Percentiles rank a stretch among this genome's conserved stretches.
Conservation (phyloP, 306 rosid species). For the Oxytropis ochrocephala region DNA sequence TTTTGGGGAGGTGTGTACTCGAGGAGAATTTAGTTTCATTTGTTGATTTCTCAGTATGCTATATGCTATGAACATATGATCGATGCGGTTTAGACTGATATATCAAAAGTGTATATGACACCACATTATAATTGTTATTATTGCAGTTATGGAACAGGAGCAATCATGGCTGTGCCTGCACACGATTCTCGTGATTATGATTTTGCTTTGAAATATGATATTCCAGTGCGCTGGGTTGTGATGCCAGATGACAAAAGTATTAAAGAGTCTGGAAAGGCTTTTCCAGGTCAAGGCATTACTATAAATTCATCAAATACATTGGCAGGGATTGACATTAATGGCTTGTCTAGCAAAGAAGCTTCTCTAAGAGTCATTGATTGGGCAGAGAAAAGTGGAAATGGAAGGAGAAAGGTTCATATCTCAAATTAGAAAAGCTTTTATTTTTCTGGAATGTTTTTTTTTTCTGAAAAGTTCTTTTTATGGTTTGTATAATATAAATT, state of each 20-base stretch:
- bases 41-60: constrained; percentile 20
- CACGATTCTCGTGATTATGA: constrained; percentile 90
- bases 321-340: constrained; percentile 69
- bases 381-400: constrained; percentile 82
- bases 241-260: constrained; percentile 47
- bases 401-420: constrained; percentile 70
- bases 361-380: constrained; percentile 67
- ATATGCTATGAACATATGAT: constrained; percentile 10
- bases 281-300: constrained; percentile 65
- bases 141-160: constrained; percentile 95
- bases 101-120: neutral
- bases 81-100: neutral
- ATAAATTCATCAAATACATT: constrained; percentile 57
- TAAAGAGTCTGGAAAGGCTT: constrained; percentile 49
- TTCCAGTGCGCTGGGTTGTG: constrained; percentile 70
- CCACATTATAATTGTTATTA: constrained; percentile 12
- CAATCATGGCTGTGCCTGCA: constrained; percentile 97
- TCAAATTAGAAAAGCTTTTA: constrained; percentile 12
- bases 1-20: constrained; percentile 77
- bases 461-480: neutral
- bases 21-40: neutral
- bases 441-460: neutral
- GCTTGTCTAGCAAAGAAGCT: constrained; percentile 73
- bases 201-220: constrained; percentile 67
- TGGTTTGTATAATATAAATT: constrained; percentile 15